Percentiles rank a stretch among this genome's conserved stretches.
phyloP scores from a whole-genome alignment of 139 green algal genomes.

The Tetraselmis chui region DNA sequence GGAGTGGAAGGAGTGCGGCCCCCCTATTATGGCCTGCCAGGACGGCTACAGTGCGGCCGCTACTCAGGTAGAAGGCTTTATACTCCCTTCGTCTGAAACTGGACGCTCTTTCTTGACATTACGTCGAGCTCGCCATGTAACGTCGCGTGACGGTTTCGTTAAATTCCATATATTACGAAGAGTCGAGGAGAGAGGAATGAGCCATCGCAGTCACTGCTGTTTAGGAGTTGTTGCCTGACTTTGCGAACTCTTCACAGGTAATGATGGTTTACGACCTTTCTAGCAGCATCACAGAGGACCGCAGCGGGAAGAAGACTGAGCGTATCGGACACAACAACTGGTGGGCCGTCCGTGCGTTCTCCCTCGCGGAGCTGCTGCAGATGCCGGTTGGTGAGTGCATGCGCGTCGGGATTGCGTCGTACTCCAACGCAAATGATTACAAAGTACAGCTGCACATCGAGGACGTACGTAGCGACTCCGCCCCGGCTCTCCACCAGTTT shows the following conservation, averaged over 20 bases:
- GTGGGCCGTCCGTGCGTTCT: not conserved
- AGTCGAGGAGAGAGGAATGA: no score
- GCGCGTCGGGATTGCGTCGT: not conserved
- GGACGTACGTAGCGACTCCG: not conserved
- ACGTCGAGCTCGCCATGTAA: not conserved
- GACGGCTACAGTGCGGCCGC: not conserved
- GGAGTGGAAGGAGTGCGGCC: not conserved
- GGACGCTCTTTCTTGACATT: not conserved
- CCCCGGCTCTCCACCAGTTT: not conserved
- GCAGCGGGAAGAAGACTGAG: not conserved
- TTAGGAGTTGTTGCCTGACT: not conserved
- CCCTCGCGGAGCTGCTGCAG: not conserved
- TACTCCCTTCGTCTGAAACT: not conserved
- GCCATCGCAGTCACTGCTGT: no score
- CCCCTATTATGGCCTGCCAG: not conserved
- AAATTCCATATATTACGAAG: not conserved
- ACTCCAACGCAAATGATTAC: not conserved
- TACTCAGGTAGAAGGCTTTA: not conserved
- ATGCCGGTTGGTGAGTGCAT: not conserved
- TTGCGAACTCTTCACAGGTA: not conserved
- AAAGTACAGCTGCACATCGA: not conserved
- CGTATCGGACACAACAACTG: not conserved
- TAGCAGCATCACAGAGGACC: not conserved
- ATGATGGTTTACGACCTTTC: not conserved
- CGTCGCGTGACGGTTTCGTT: not conserved